Percentiles rank a stretch among this genome's conserved stretches.
Evolutionary conservation across 257 asterid species (phyloP).

Genomic region (Misopates orontium): DNA sequence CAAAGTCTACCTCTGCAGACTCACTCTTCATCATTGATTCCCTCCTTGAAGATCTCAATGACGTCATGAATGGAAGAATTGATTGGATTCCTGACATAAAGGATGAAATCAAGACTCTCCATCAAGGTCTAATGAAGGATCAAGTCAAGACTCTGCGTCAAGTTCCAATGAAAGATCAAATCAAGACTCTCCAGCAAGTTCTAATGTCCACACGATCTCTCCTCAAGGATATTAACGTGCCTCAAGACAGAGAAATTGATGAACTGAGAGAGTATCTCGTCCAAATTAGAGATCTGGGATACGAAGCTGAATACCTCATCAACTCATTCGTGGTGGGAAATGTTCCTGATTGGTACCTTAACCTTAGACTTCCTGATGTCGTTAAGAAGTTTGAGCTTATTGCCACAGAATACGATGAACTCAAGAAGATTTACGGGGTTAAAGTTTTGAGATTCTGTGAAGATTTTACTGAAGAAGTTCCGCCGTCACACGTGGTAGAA

Average conservation of each 20-base stretch:
- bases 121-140: too few relatives aligned
- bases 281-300: slow-evolving; percentile 3
- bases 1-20: neutral
- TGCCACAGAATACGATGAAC: neutral
- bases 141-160: too few relatives aligned
- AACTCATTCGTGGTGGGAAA: slow-evolving; percentile 15
- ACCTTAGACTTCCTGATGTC: slow-evolving; percentile 1
- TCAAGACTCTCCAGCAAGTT: too few relatives aligned
- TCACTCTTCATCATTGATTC: slow-evolving; percentile 26
- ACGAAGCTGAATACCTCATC: slow-evolving; percentile 17
- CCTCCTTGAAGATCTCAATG: slow-evolving; percentile 22
- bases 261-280: neutral
- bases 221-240: slow-evolving; percentile 5
- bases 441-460: neutral
- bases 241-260: neutral
- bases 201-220: neutral
- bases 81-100: neutral
- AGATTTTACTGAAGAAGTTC: neutral
- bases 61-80: neutral
- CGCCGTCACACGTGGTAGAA: too few relatives aligned
- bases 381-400: slow-evolving; percentile 2
- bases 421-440: neutral
- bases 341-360: slow-evolving; percentile 8
- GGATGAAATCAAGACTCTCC: neutral
- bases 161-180: too few relatives aligned